phyloP scores from a whole-genome alignment of 768 basidiomycete genomes.

The Ephemerocybe angulata region DNA sequence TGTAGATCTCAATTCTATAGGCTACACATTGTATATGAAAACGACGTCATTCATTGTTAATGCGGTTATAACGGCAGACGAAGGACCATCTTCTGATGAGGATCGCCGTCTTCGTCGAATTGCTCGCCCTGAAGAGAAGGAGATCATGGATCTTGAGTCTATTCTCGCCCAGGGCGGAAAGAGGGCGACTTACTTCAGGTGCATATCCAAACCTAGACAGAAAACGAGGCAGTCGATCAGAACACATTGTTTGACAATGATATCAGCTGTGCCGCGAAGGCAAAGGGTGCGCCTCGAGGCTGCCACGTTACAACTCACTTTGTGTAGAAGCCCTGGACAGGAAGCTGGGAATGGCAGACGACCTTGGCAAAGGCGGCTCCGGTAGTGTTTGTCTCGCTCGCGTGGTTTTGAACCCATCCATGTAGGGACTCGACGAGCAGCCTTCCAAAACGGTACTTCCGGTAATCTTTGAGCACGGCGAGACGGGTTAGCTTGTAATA shows the following conservation, averaged over 20 bases:
- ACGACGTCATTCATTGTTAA: slow-evolving; percentile 10
- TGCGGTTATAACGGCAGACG: slow-evolving; percentile 36
- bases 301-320: slow-evolving; percentile 48
- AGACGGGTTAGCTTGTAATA: slow-evolving; percentile 76
- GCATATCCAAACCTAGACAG: slow-evolving; percentile 62
- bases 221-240: slow-evolving; percentile 17
- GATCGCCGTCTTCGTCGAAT: slow-evolving; percentile 81
- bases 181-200: slow-evolving; percentile 49
- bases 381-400: slow-evolving; percentile 16
- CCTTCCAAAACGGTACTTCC: slow-evolving; percentile 60
- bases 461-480: slow-evolving; percentile 63
- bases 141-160: slow-evolving; percentile 23
- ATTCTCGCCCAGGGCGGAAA: slow-evolving; percentile 13
- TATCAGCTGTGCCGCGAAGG: slow-evolving; percentile 9
- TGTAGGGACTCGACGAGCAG: slow-evolving; percentile 63
- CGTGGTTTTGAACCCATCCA: slow-evolving; percentile 51
- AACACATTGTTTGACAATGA: slow-evolving; percentile 8
- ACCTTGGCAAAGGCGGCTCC: slow-evolving; percentile 30
- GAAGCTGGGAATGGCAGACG: slow-evolving; percentile 68
- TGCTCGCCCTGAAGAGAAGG: slow-evolving; percentile 50
- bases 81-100: slow-evolving; percentile 80
- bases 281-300: slow-evolving; percentile 9
- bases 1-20: background rate
- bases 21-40: slow-evolving; percentile 1
- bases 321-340: slow-evolving; percentile 69